Percentiles rank a stretch among this genome's conserved stretches.
Conservation (phyloP, 805 yeast genomes). For the Yamadazyma philogaea region DNA sequence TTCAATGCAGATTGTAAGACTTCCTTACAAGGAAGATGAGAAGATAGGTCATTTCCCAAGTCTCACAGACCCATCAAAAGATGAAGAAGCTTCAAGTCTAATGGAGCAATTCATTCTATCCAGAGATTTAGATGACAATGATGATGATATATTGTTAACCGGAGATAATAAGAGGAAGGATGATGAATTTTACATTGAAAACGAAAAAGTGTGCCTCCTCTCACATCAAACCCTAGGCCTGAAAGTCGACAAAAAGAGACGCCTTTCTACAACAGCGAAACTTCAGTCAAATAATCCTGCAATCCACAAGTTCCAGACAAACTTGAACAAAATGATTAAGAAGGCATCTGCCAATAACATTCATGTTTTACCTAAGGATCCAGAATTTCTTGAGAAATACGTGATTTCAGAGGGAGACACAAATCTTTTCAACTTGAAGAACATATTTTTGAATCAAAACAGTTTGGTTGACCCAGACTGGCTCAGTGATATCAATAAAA, state of each 20-base stretch:
- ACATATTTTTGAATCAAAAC: conserved; percentile 19
- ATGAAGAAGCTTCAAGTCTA: conserved; percentile 14
- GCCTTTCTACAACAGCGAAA: conserved; percentile 13
- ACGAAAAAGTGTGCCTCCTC: conserved; percentile 15
- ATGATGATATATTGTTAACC: not conserved
- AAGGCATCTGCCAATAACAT: conserved; percentile 20
- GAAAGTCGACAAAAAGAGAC: not conserved
- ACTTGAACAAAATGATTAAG: conserved; percentile 24
- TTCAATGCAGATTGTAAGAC: conserved; percentile 48
- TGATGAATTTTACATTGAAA: conserved; percentile 11
- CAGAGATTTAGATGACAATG: conserved; percentile 22
- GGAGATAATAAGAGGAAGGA: conserved; percentile 1
- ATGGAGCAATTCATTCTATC: conserved; percentile 32
- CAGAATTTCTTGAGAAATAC: conserved; percentile 22
- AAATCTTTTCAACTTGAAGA: conserved; percentile 31
- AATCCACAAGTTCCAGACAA: conserved; percentile 21
- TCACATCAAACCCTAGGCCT: conserved; percentile 11
- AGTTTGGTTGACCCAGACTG: conserved; percentile 14
- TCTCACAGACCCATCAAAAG: conserved; percentile 12
- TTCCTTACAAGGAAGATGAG: conserved; percentile 78
- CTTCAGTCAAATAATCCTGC: conserved; percentile 32
- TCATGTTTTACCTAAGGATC: conserved; percentile 21
- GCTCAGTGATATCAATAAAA: conserved; percentile 17
- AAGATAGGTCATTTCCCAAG: conserved; percentile 52
- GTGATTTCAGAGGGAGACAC: conserved; percentile 18